These are phyloP conservation scores for Fusarium tjaetaba DNA, from an alignment of 2,329 filamentous ascomycete genomes.

Conservation along the genomic window DNA sequence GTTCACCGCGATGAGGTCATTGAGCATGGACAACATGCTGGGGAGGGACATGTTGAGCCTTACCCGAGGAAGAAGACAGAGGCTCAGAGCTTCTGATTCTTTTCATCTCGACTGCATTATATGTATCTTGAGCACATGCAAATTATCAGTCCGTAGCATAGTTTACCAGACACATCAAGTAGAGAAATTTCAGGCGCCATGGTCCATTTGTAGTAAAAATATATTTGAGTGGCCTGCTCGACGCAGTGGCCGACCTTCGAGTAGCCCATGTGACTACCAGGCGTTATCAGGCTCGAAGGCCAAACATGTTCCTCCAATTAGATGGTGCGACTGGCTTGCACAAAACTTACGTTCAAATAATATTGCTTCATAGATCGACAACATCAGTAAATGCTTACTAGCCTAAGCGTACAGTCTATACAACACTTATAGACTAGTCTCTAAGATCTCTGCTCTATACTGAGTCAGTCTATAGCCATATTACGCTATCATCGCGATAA, in stretches of 20 bases:
- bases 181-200: rapidly evolving
- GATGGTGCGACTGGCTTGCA: no score
- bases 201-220: neutral
- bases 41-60: neutral
- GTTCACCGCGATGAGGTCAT: neutral
- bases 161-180: rapidly evolving
- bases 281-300: no score
- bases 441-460: no score
- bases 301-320: no score
- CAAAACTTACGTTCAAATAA: no score
- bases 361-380: no score
- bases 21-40: neutral
- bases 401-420: neutral
- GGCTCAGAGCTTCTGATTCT: neutral
- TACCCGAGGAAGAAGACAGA: neutral
- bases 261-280: no score
- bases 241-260: neutral
- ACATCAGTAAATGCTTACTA: no score
- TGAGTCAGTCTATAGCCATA: no score
- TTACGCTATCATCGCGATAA: no score
- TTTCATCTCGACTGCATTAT: neutral
- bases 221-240: rapidly evolving
- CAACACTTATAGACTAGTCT: no score
- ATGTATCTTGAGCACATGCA: neutral
- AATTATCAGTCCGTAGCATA: neutral